Conservation (phyloP, 2,329 filamentous ascomycete genomes). For the Ustulina deusta region DNA sequence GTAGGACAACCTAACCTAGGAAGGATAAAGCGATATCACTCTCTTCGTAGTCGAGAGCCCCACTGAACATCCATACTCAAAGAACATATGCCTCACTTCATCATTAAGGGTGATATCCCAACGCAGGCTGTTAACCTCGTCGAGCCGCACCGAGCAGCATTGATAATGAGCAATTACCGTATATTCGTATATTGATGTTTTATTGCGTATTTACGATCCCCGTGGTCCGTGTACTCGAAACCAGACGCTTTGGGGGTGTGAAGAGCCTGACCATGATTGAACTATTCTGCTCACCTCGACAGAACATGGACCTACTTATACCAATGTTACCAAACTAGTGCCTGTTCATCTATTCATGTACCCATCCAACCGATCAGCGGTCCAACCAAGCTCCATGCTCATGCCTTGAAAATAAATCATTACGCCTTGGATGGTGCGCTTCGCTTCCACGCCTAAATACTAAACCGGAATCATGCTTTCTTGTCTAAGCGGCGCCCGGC, state of each 20-base stretch:
- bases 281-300: constrained; percentile 1
- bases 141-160: not conserved
- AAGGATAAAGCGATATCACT: not conserved
- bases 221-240: not conserved
- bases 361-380: not conserved
- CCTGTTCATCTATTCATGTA: constrained; percentile 7
- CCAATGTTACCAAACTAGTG: constrained; percentile 14
- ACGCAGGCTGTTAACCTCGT: not conserved
- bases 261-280: constrained; percentile 2
- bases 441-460: constrained; percentile 20
- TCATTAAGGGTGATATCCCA: not conserved
- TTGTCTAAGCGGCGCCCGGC: constrained; percentile 16
- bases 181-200: constrained; percentile 29
- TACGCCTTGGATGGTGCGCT: constrained; percentile 4
- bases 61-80: not conserved
- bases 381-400: constrained; percentile 8
- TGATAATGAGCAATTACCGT: constrained; percentile 21
- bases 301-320: not conserved
- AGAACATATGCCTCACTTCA: not conserved
- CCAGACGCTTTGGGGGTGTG: not conserved
- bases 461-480: constrained; percentile 17
- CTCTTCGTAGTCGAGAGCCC: not conserved
- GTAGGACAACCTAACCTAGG: not conserved
- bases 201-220: constrained; percentile 8
- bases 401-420: constrained; percentile 9